phyloP scores from a whole-genome alignment of 108 stramenopile genomes.

The Stephanodiscus triporus region DNA sequence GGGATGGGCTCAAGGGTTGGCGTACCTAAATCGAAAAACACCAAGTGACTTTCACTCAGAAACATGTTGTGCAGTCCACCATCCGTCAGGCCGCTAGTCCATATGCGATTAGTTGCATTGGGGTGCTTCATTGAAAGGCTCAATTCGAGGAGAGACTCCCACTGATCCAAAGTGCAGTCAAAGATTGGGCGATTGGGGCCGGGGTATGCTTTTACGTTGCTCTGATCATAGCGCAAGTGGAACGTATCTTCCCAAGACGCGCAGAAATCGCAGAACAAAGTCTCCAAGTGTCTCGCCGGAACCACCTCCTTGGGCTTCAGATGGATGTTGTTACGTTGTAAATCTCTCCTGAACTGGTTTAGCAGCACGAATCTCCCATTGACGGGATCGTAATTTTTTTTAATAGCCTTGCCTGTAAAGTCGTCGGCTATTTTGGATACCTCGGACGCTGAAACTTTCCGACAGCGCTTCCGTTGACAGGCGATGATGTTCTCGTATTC shows the following conservation, averaged over 20 bases:
- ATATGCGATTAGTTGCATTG: constrained; percentile 63
- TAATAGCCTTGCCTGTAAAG: constrained; percentile 68
- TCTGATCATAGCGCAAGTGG: background rate
- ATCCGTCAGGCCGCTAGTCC: constrained; percentile 82
- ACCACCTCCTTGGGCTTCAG: constrained; percentile 54
- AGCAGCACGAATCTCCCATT: constrained; percentile 66
- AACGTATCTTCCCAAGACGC: constrained; percentile 16
- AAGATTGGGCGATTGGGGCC: constrained; percentile 25
- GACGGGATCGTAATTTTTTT: constrained; percentile 74
- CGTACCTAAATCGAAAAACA: constrained; percentile 79
- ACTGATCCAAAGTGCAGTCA: constrained; percentile 29
- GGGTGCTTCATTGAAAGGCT: constrained; percentile 36
- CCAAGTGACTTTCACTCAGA: constrained; percentile 58
- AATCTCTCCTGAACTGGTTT: constrained; percentile 48
- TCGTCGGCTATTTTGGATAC: constrained; percentile 58
- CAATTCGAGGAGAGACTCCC: constrained; percentile 37
- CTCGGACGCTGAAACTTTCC: constrained; percentile 35
- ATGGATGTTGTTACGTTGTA: constrained; percentile 41
- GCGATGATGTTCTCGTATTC: constrained; percentile 51
- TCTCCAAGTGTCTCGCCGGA: constrained; percentile 51
- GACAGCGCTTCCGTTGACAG: constrained; percentile 9
- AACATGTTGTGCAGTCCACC: constrained; percentile 85
- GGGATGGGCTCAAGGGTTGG: constrained; percentile 68
- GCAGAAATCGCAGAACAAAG: background rate
- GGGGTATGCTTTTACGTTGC: background rate